Evolutionary conservation across 257 asterid species (phyloP).

Genomic region (Ocimum tenuiflorum): DNA sequence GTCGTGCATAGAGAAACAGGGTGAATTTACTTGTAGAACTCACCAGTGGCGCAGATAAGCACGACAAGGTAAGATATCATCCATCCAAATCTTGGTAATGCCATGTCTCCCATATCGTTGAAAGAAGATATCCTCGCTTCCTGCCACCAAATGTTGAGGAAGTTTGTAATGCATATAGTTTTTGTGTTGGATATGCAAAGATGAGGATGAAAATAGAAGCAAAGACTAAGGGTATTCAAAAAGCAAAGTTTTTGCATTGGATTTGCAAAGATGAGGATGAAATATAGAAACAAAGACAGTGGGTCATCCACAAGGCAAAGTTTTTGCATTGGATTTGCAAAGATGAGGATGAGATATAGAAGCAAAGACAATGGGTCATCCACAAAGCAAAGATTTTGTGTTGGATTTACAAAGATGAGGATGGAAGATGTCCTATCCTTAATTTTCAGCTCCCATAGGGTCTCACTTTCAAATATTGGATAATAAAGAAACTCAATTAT

Average conservation of each 20-base stretch:
- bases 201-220: no score
- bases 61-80: conserved; percentile 89
- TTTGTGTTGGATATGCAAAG: background rate
- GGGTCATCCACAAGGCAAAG: no score
- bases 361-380: no score
- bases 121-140: conserved; percentile 47
- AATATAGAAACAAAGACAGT: no score
- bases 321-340: no score
- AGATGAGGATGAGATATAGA: no score
- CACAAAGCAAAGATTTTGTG: no score
- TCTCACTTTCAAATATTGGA: background rate
- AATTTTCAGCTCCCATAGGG: background rate
- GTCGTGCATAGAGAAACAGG: background rate
- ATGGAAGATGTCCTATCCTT: conserved; percentile 14
- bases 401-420: no score
- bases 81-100: conserved; percentile 71
- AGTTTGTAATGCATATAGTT: conserved; percentile 10
- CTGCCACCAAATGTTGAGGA: conserved; percentile 33
- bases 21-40: conserved; percentile 30
- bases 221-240: no score
- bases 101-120: conserved; percentile 58
- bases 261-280: no score
- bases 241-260: no score
- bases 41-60: conserved; percentile 92
- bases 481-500: no score